Evolutionary conservation across 163 green algal genomes (phyloP).

Genomic region (Scenedesmus sp.): DNA sequence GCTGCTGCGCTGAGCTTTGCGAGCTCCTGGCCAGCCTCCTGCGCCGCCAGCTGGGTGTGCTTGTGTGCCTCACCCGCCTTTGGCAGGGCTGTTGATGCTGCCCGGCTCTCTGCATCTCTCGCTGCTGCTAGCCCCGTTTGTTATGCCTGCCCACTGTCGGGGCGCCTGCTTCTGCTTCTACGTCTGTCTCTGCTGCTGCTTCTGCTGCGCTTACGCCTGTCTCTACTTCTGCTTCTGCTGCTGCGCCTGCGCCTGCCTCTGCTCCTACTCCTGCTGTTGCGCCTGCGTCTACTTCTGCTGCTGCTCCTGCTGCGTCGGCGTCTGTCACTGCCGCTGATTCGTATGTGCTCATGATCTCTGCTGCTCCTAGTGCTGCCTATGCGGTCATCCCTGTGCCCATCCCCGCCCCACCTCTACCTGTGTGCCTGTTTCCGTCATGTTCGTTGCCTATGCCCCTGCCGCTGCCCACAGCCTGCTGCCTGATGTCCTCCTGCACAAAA

Average conservation of each 20-base stretch:
- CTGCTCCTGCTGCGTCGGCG: not conserved
- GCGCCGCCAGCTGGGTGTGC: no score
- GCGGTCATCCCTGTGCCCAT: conserved; percentile 18
- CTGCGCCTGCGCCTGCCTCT: conserved; percentile 46
- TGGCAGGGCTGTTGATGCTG: not conserved
- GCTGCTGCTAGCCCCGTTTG: not conserved
- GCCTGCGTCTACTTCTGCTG: not conserved
- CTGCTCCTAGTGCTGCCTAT: no score
- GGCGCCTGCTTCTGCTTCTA: conserved; percentile 13
- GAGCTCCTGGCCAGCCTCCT: no score
- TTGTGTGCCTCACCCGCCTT: not conserved
- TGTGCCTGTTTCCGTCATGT: not conserved
- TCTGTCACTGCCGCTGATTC: not conserved
- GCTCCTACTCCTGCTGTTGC: conserved; percentile 39
- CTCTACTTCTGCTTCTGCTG: conserved; percentile 43
- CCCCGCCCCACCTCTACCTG: conserved; percentile 25
- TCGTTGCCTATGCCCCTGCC: not conserved
- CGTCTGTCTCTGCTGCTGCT: conserved; percentile 17
- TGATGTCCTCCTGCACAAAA: not conserved
- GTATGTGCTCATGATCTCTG: no score
- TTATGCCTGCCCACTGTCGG: not conserved
- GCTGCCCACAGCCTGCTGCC: not conserved
- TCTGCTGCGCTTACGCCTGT: conserved; percentile 17
- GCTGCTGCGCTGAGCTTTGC: not conserved
- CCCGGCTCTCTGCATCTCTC: not conserved